Evolutionary conservation across 2,329 filamentous ascomycete species (phyloP).

Genomic region (Botryotinia calthae): DNA sequence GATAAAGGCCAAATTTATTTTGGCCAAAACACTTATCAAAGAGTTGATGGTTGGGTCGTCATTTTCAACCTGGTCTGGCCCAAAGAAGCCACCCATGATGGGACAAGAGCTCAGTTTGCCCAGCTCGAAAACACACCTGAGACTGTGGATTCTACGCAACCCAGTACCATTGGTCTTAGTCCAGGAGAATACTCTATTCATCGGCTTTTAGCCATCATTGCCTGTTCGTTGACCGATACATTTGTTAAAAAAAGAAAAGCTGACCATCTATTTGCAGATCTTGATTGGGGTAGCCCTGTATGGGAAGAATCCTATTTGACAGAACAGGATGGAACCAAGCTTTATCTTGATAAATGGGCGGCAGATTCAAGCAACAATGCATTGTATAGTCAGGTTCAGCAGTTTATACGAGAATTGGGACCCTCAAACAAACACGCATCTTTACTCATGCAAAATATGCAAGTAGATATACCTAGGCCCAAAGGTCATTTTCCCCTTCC

Average conservation of each 20-base stretch:
- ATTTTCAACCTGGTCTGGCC: not conserved
- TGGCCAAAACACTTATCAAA: not conserved
- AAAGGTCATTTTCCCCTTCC: not conserved
- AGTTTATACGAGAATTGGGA: not conserved
- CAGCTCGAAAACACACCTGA: no score
- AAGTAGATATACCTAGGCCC: not conserved
- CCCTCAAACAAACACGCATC: not conserved
- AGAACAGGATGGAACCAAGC: not conserved
- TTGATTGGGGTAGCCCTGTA: not conserved
- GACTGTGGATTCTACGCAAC: no score
- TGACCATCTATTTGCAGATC: not conserved
- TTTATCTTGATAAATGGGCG: not conserved
- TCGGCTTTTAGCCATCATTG: not conserved
- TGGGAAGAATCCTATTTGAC: not conserved
- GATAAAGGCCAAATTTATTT: not conserved
- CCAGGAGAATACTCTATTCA: not conserved
- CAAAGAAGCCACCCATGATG: no score
- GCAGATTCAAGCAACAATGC: not conserved
- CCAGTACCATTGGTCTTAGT: not conserved
- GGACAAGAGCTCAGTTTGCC: no score
- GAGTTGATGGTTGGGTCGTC: not conserved
- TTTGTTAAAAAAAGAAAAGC: not conserved
- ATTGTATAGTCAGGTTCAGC: not conserved
- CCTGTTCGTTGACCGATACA: not conserved
- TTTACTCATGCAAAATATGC: not conserved